Evolutionary conservation across 495 filamentous ascomycete species (phyloP), one percentile per base, ranked within the genome.

Genomic region (Clavariopsis aquatica): DNA sequence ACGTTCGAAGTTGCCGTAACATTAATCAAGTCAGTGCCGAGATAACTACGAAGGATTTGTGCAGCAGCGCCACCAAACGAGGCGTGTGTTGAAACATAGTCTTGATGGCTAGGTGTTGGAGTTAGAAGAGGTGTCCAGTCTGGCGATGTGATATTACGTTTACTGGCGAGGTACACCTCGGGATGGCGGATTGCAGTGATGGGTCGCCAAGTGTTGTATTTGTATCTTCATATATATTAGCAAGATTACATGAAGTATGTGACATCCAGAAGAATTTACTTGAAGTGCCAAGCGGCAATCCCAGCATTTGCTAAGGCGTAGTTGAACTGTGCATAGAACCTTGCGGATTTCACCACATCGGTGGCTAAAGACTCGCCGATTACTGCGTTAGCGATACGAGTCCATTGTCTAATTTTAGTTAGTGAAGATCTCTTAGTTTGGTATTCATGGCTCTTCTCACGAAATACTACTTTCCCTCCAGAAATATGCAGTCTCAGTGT

Each of bases 241-340:
- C 13, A 28, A 45, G 34, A 27, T 28, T 12, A n/a, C 23, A n/a
- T 28, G 49, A n/a, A 55, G 6, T 3, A 15, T n/a, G 19, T 1
- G 49, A 6, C 9, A 1, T 20, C 7, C 10, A 2, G 6, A 34
- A 34, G 31, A 6, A 6, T 47, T 52, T 56, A 55, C 72, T 76
- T 77, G 20, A 49, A 55, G 41, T 73, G 67, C 71, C 72, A 77
- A 13, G 65, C 49, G 7, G 72, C 75, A 43, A 77, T 59, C 4
- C 62, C 75, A 0, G 74, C 75, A 61, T 76, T 77, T 26, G 71
- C 71, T n/a, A 77, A 66, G n/a, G 75, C 75, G 64, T 75, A 76
- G 69, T 77, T 74, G 54, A 77, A 63, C 43, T 73, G 71, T 1
- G 75, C 73, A 52, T 72, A 75, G 60, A 78, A 65, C 43, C 54